These are phyloP conservation scores for Durotheca rogersii DNA, from an alignment of 495 filamentous ascomycete genomes.

Conservation along the genomic window DNA sequence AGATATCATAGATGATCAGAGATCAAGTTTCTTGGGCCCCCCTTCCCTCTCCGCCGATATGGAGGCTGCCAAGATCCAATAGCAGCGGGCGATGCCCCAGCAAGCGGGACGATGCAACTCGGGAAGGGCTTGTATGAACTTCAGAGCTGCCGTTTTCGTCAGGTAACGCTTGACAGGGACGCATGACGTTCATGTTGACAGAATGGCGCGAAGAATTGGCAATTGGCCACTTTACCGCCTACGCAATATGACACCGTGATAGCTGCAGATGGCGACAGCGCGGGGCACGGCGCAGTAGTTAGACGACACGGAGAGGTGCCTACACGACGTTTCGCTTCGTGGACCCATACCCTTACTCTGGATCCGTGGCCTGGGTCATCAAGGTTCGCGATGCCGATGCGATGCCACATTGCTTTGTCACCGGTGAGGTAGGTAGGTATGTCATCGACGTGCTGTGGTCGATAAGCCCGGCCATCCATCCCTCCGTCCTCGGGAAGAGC, in stretches of 20 bases:
- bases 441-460: no score
- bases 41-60: constrained; percentile 14
- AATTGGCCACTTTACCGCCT: constrained; percentile 7
- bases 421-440: constrained; percentile 13
- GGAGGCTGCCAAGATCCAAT: constrained; percentile 19
- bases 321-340: constrained; percentile 15
- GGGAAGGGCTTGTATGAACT: constrained; percentile 17
- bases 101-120: constrained; percentile 24
- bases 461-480: no score
- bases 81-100: constrained; percentile 3
- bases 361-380: constrained; percentile 4
- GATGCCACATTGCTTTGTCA: constrained; percentile 5
- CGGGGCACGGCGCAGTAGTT: not conserved
- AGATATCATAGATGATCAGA: constrained; percentile 5
- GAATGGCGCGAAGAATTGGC: constrained; percentile 23
- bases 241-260: constrained; percentile 22
- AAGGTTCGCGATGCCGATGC: constrained; percentile 18
- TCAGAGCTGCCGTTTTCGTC: constrained; percentile 32
- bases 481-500: no score
- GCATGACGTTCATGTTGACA: constrained; percentile 23
- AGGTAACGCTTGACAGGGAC: constrained; percentile 5
- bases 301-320: not conserved
- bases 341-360: constrained; percentile 3
- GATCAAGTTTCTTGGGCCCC: constrained; percentile 21
- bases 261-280: constrained; percentile 20